These are phyloP conservation scores for Rhizopogon roseolus DNA, from an alignment of 768 basidiomycete species.

Conservation along the genomic window DNA sequence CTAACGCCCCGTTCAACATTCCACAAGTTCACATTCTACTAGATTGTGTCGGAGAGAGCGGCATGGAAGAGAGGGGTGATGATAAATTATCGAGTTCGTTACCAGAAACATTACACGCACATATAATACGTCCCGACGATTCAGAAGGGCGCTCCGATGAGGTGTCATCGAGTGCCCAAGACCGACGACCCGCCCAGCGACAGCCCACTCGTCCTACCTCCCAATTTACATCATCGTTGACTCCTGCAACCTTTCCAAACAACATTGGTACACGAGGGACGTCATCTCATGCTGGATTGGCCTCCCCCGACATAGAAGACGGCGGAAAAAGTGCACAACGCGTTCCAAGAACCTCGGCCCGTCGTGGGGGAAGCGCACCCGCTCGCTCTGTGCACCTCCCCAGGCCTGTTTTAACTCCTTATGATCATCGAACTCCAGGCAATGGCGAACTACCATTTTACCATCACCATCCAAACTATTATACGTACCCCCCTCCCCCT, in stretches of 20 bases:
- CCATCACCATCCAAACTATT: conserved; percentile 2
- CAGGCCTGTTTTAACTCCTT: conserved; percentile 20
- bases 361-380: neutral
- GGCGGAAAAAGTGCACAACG: conserved; percentile 2
- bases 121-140: conserved; percentile 1
- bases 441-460: conserved; percentile 29
- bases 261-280: neutral
- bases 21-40: neutral
- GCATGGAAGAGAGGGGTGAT: conserved; percentile 7
- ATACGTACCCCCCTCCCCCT: conserved; percentile 22
- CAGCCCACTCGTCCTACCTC: neutral
- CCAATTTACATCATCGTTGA: conserved; percentile 1
- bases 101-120: conserved; percentile 7
- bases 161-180: conserved; percentile 4
- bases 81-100: conserved; percentile 5
- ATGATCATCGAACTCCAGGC: conserved; percentile 23
- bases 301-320: conserved; percentile 1
- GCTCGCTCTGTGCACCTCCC: neutral
- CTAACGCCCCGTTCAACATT: neutral
- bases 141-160: conserved; percentile 1
- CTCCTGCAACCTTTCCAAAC: conserved; percentile 6
- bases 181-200: conserved; percentile 1
- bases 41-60: conserved; percentile 1
- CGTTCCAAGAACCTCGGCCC: neutral
- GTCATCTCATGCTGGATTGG: neutral